Evolutionary conservation across 1,284 basidiomycete genomes (phyloP).

Genomic region (Anthracocystis walkeri): DNA sequence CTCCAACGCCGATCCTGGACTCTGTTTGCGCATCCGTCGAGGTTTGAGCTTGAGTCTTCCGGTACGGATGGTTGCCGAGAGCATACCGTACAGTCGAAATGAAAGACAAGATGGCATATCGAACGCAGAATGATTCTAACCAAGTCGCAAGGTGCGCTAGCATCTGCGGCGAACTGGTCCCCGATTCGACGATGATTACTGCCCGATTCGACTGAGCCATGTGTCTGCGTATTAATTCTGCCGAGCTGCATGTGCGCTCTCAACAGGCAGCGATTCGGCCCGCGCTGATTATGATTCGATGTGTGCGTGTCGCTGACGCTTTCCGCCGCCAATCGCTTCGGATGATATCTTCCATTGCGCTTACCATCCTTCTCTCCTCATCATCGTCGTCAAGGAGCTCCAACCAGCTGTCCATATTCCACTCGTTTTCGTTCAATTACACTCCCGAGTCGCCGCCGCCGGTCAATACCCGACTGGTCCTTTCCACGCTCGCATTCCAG

Average conservation of each 20-base stretch:
- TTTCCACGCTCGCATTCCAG: too few species aligned
- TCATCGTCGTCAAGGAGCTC: too few species aligned
- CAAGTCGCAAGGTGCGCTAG: background rate
- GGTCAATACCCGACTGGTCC: too few species aligned
- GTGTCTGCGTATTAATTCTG: too few species aligned
- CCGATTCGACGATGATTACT: too few species aligned
- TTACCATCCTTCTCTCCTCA: too few species aligned
- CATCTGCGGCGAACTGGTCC: background rate
- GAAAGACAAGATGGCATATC: too few species aligned
- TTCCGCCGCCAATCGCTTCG: background rate
- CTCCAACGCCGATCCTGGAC: background rate
- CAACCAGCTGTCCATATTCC: too few species aligned
- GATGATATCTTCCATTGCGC: background rate
- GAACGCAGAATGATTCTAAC: background rate
- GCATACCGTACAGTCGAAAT: too few species aligned
- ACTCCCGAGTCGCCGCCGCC: too few species aligned
- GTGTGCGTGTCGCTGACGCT: conserved; percentile 5
- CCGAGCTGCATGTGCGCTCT: too few species aligned
- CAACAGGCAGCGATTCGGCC: conserved; percentile 2
- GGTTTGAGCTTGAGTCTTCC: conserved; percentile 3
- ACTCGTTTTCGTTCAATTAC: too few species aligned
- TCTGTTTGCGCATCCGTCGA: background rate
- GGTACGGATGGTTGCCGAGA: background rate
- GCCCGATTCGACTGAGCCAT: conserved; percentile 6
- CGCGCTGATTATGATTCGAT: conserved; percentile 5